These are phyloP conservation scores for Alloteropsis angusta DNA, from an alignment of 202 grass and related monocot species.

Conservation along the genomic window DNA sequence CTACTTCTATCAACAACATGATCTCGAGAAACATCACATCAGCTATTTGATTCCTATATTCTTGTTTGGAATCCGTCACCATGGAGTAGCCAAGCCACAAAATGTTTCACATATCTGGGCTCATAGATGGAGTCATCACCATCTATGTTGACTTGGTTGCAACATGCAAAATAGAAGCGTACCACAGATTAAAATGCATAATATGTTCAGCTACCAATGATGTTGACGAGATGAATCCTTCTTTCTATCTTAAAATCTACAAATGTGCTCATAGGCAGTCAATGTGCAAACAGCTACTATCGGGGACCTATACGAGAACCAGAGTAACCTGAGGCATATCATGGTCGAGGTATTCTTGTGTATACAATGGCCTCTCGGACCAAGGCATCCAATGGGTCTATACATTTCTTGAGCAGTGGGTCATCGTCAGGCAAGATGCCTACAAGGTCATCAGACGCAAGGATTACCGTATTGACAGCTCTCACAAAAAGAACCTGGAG, in stretches of 20 bases:
- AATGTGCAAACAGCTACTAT: constrained; percentile 16
- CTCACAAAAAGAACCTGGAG: constrained; percentile 74
- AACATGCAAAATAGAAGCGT: constrained; percentile 16
- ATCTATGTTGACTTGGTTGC: constrained; percentile 19
- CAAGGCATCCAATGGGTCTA: constrained; percentile 68
- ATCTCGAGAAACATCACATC: constrained; percentile 33
- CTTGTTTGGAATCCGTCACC: not conserved
- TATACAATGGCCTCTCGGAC: constrained; percentile 36
- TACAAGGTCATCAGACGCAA: constrained; percentile 59
- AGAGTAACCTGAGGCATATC: not conserved
- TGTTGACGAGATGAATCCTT: not conserved
- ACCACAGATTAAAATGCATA: not conserved
- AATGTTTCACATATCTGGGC: constrained; percentile 3
- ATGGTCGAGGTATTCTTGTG: constrained; percentile 16
- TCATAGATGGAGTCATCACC: not conserved
- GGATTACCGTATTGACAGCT: constrained; percentile 59
- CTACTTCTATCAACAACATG: constrained; percentile 33
- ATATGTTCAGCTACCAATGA: not conserved
- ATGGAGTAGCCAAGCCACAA: constrained; percentile 9
- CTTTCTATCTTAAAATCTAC: constrained; percentile 14
- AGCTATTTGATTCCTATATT: constrained; percentile 30
- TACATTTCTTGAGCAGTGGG: constrained; percentile 57
- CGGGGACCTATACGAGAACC: not conserved
- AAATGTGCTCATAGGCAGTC: not conserved
- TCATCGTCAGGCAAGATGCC: constrained; percentile 69